Base-by-base conservation (phyloP, 495 filamentous ascomycete species). In the Penicillium nucicola region DNA sequence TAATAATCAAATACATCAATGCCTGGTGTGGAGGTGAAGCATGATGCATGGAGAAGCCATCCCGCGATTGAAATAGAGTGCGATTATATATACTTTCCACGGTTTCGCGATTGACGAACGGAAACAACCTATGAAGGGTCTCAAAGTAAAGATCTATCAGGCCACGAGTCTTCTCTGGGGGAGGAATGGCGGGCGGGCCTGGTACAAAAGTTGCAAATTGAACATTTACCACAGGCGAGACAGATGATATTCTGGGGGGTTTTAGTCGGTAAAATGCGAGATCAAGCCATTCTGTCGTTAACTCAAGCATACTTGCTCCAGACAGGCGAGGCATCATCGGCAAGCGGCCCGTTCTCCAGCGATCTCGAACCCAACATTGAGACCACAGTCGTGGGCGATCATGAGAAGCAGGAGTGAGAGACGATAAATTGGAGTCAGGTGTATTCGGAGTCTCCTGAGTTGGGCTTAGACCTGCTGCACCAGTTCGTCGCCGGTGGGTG, bases 241-340 rank as follows among this genome's bases (percentile, higher is more conserved):
- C n/a, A 9, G 52, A 36, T 28, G 32, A 37, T 4, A 17, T 19
- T 23, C 49, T 28, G 3, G 45, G 10, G 15, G 23, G 23, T 39
- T 42, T 36, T 8, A 55, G 30, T 13, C 52, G 52, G 45, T 45
- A 55, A 12, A 55, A 50, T 5, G 52, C 52, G 34, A 55, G 44
- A 17, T 55, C 46, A 4, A 55, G 42, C 52, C 52, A 55, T 31
- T 50, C 52, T 18, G 41, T 50, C 45, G 40, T 50, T 17, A 55
- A 32, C 38, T 55, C 52, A 10, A 55, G 19, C 25, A 48, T 42
- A 22, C 52, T 55, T 5, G 33, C 28, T 25, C 52, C 52, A 2
- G 40, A 17, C 19, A 55, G 45, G n/a, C 46, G 52, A 1, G 52
- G 52, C 41, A 55, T 55, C 35, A 55, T 41, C 4, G 52, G 52